Base-by-base conservation (phyloP, 345 rosid genomes). In the Bruguiera parviflora region DNA sequence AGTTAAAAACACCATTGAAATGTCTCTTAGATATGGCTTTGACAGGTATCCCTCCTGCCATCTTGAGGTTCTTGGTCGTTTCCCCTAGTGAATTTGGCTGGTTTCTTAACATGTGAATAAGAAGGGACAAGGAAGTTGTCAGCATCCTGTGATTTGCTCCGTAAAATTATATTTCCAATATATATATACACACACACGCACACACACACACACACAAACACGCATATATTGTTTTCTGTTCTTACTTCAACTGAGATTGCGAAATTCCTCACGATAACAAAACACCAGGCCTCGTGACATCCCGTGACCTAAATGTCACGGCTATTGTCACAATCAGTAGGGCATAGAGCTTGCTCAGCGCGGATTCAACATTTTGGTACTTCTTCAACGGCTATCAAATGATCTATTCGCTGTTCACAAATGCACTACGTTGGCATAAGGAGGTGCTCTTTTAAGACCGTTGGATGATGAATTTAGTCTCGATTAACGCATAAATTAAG, bases 271-370 rank as follows among this genome's bases (percentile, higher is more conserved):
- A 21, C 27, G 47, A 53, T 57, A 37, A 58, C 58, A 63, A 52
- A 66, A 71, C 58, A 68, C 65, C 49, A 15, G 60, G 28, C 52
- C 83, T 80, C 83, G 83, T 80, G 83, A 80, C 76, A 21, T 57
- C 83, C 83, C 80, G 83, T 80, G 83, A 80, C 76, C 63, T 35
- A 66, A 61, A 62, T 43, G 8, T 63, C 67, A 73, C 49, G 29
- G 58, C 47, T 32, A 47, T 63, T 67, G 67, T 71, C 75, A 57
- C 72, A 49, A 52, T 70, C 33, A 47, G 65, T 59, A 58, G 65
- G 72, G 71, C 18, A 39, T 11, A 55, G 46, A 37, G 53, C 35
- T 58, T 24, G 20, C 20, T 58, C 16, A 25, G 25, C 43, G 5
- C 28, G 9, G 9, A 46, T 64, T 56, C 28, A 27, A 68, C 51